These are phyloP conservation scores for Leccinum subgranulosum DNA, from an alignment of 768 basidiomycete species.

Conservation along the genomic window DNA sequence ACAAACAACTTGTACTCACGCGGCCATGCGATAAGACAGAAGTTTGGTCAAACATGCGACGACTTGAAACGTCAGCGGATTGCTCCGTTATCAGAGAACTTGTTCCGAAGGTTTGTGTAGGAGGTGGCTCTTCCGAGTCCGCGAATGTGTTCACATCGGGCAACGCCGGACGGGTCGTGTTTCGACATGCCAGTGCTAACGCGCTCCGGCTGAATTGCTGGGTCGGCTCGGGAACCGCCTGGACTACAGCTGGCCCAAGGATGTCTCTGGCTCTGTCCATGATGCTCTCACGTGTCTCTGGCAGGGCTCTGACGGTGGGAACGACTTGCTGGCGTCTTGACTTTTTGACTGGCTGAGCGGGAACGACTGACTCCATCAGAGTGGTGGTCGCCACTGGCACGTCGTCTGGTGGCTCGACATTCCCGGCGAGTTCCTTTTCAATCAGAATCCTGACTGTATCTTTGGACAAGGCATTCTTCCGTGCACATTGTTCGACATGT, in stretches of 20 bases:
- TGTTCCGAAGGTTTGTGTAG: conserved; percentile 40
- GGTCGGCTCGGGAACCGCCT: conserved; percentile 16
- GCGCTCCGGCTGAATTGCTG: conserved; percentile 36
- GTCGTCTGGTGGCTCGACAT: background rate
- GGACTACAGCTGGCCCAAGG: conserved; percentile 19
- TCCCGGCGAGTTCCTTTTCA: conserved; percentile 41
- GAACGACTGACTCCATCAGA: conserved; percentile 53
- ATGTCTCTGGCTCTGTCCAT: conserved; percentile 37
- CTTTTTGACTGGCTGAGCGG: conserved; percentile 46
- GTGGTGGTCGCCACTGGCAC: conserved; percentile 27
- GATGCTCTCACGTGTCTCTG: conserved; percentile 44
- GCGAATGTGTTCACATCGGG: background rate
- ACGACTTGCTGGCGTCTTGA: conserved; percentile 34
- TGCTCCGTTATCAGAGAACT: conserved; percentile 29
- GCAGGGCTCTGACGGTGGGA: conserved; percentile 45
- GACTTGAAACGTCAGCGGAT: background rate
- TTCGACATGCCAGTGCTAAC: conserved; percentile 21
- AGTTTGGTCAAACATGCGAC: conserved; percentile 22
- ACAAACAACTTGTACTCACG: conserved; percentile 1
- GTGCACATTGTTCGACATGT: conserved; percentile 69
- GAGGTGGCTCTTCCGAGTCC: conserved; percentile 18
- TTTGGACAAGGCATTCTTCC: conserved; percentile 50
- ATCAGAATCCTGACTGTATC: conserved; percentile 57
- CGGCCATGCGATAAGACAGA: background rate
- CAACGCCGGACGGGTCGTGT: background rate